phyloP scores from a whole-genome alignment of 2,329 filamentous ascomycete genomes.

The Neofusicoccum sp. region DNA sequence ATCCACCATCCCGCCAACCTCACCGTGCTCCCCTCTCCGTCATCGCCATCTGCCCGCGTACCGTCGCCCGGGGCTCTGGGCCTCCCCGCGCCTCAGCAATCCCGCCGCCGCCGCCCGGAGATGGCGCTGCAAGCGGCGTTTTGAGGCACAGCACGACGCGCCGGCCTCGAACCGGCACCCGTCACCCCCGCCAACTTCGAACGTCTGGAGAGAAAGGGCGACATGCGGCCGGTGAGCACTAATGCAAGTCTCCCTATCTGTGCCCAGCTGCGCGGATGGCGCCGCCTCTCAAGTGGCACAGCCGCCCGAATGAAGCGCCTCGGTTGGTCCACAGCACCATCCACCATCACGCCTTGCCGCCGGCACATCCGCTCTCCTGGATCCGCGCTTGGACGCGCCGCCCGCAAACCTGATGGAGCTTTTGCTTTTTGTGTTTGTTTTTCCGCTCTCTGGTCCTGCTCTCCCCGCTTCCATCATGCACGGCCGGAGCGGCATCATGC shows the following conservation, averaged over 20 bases:
- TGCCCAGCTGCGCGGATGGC: background rate
- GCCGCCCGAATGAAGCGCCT: background rate
- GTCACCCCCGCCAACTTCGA: background rate
- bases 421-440: no score
- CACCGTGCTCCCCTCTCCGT: background rate
- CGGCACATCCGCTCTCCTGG: no score
- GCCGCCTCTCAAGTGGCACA: background rate
- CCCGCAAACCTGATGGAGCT: no score
- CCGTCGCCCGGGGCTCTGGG: background rate
- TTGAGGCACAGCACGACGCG: background rate
- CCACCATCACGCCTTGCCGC: no score
- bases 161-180: background rate
- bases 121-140: constrained; percentile 3
- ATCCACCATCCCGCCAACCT: background rate
- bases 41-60: background rate
- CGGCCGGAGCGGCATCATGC: no score
- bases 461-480: no score
- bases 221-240: constrained; percentile 16
- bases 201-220: constrained; percentile 15
- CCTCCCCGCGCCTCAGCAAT: background rate
- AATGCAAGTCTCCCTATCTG: background rate
- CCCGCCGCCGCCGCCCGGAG: background rate
- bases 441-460: no score
- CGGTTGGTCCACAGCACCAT: constrained; percentile 10
- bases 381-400: no score